Evolutionary conservation across 805 yeast genomes (phyloP), one percentile per base, ranked within the genome.

Genomic region (Ascoidea rubescens): DNA sequence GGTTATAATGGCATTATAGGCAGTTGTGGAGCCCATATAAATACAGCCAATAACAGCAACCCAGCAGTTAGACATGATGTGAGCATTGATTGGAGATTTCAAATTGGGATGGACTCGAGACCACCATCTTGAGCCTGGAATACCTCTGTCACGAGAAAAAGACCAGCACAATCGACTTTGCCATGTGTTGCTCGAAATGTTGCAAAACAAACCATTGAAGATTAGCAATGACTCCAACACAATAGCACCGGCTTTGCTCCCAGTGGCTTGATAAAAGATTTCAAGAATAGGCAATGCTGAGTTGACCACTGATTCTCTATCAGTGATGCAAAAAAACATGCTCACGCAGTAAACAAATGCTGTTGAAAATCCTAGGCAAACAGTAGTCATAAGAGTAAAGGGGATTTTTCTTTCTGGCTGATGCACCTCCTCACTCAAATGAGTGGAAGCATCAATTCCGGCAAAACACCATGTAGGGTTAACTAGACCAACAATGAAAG

Each of bases 401-500:
- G 87, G 87, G 51, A 81, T 78, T 55, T 76, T 72, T 50, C 74
- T 69, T 59, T 76, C 76, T 5, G 88, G 87, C 31, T 73, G 68
- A 45, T 72, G 67, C 43, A 74, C 73, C 60, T 82, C 88, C 60
- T 83, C 89, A 28, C 84, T 79, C 74, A 83, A 71, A 59, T 82
- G 88, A 3, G 86, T 79, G 1, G 87, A 86, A 53, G 81, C 77
- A 60, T 82, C 89, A 50, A 81, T 70, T 56, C 87, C 80, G 31
- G 80, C 72, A 67, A 80, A 82, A 8, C 82, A 77, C 85, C 85
- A 82, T 52, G 79, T 76, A 5, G 87, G 84, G 60, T 80, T 81
- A 57, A 82, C 75, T 49, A 82, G 64, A n/a, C 88, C 87, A 14
- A 79, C 78, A 53, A 82, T 73, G 60, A 81, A 79, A 0, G 85